A percentile compares a stretch with the other conserved stretches of the same genome.
These are phyloP conservation scores for Cladosporium sp. DNA, from an alignment of 2,329 filamentous ascomycete genomes.

Conservation along the genomic window DNA sequence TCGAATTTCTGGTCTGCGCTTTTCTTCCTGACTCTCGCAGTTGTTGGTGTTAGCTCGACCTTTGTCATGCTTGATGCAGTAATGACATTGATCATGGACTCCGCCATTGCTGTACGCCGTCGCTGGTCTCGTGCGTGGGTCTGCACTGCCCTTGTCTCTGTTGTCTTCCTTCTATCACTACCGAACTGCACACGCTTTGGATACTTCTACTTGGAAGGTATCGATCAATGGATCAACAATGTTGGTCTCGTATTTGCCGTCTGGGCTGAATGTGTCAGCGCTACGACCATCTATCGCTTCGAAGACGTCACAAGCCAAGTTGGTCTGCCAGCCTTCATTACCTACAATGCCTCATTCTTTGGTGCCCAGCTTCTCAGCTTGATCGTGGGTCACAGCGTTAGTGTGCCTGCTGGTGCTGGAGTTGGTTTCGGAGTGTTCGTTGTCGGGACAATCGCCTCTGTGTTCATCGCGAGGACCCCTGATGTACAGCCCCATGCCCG, in stretches of 20 bases:
- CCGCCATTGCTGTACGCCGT: conserved; percentile 43
- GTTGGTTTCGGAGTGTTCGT: conserved; percentile 50
- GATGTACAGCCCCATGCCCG: conserved; percentile 13
- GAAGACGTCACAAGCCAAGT: conserved; percentile 49
- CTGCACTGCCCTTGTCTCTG: conserved; percentile 51
- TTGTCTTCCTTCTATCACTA: conserved; percentile 56
- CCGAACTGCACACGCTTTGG: conserved; percentile 61
- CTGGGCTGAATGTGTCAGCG: conserved; percentile 53
- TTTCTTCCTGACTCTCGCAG: conserved; percentile 59
- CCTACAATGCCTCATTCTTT: conserved; percentile 56
- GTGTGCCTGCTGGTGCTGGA: conserved; percentile 42
- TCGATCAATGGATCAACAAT: conserved; percentile 60
- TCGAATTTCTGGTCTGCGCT: conserved; percentile 59
- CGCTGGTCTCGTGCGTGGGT: conserved; percentile 46
- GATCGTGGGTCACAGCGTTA: conserved; percentile 47
- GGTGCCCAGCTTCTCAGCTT: conserved; percentile 55
- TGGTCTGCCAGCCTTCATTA: conserved; percentile 45
- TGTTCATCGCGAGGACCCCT: conserved; percentile 19
- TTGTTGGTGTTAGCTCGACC: conserved; percentile 59
- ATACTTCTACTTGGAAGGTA: conserved; percentile 55
- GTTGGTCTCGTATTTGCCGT: conserved; percentile 57
- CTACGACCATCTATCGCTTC: conserved; percentile 57
- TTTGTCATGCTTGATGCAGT: conserved; percentile 61
- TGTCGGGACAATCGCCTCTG: conserved; percentile 40
- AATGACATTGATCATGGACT: conserved; percentile 56